phyloP scores from a whole-genome alignment of 2,329 filamentous ascomycete genomes.

The Colletotrichum sp. region DNA sequence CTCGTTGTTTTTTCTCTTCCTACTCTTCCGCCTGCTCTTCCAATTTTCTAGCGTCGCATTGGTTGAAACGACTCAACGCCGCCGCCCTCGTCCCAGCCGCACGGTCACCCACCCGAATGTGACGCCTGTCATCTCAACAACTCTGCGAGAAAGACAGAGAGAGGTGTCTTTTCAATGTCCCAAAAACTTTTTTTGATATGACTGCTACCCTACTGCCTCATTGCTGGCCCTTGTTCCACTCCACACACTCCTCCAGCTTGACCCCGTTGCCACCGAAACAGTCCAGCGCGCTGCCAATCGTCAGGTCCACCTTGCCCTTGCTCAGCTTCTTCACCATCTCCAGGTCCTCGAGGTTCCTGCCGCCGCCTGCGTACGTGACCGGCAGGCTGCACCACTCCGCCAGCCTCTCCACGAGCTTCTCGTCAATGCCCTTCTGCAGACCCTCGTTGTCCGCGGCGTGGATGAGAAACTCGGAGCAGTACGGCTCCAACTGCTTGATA shows the following conservation, averaged over 20 bases:
- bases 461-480: constrained; percentile 96
- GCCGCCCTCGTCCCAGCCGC: not conserved
- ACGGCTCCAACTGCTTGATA: constrained; percentile 81
- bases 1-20: not conserved
- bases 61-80: not conserved
- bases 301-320: constrained; percentile 83
- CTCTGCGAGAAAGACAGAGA: not conserved
- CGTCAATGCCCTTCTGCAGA: constrained; percentile 88
- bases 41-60: constrained; percentile 7
- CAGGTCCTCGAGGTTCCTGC: constrained; percentile 79
- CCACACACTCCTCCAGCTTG: constrained; percentile 85
- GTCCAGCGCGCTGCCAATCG: constrained; percentile 94
- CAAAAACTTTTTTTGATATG: not conserved
- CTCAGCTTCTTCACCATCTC: constrained; percentile 83
- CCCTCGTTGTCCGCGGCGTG: constrained; percentile 98
- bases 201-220: not conserved
- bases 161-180: not conserved
- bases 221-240: constrained; percentile 71
- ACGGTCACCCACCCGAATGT: constrained; percentile 4
- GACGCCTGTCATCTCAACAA: constrained; percentile 15
- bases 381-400: constrained; percentile 89
- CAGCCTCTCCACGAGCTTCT: constrained; percentile 77
- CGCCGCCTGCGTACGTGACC: constrained; percentile 96
- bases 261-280: constrained; percentile 92
- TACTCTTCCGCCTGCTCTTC: not conserved